phyloP scores from a whole-genome alignment of 441 rosid genomes.

The Pelargonium australe region DNA sequence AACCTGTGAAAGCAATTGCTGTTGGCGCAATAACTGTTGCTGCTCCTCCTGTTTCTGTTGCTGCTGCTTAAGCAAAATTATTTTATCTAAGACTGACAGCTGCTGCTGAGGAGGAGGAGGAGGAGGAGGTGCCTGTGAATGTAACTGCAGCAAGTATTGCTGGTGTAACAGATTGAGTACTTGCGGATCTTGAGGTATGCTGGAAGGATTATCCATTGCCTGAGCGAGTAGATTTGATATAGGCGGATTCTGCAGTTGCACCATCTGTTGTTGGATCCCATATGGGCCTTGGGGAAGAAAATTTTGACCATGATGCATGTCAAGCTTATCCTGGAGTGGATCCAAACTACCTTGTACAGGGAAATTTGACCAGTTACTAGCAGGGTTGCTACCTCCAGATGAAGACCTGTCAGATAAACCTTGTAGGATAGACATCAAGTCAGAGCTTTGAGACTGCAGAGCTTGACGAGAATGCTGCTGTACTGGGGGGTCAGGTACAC shows the following conservation, averaged over 20 bases:
- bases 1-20: slow-evolving; percentile 73
- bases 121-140: slow-evolving; percentile 49
- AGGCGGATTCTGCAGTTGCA: slow-evolving; percentile 39
- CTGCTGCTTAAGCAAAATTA: slow-evolving; percentile 71
- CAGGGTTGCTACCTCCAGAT: slow-evolving; percentile 46
- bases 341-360: slow-evolving; percentile 45
- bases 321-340: slow-evolving; percentile 54
- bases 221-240: slow-evolving; percentile 61
- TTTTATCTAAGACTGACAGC: slow-evolving; percentile 59
- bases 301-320: slow-evolving; percentile 44
- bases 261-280: slow-evolving; percentile 65
- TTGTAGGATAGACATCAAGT: slow-evolving; percentile 62
- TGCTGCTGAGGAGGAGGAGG: slow-evolving; percentile 44
- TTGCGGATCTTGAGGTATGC: slow-evolving; percentile 69
- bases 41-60: slow-evolving; percentile 72
- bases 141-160: slow-evolving; percentile 69
- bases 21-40: slow-evolving; percentile 74
- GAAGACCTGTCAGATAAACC: slow-evolving; percentile 58
- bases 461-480: slow-evolving; percentile 39
- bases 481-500: slow-evolving; percentile 37
- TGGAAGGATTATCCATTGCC: slow-evolving; percentile 48
- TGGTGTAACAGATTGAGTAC: slow-evolving; percentile 67
- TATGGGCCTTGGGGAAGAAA: slow-evolving; percentile 53
- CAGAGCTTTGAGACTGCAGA: slow-evolving; percentile 63
- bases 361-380: slow-evolving; percentile 57